Base-by-base conservation (phyloP, 768 basidiomycete species). In the Tricholomella constricta region DNA sequence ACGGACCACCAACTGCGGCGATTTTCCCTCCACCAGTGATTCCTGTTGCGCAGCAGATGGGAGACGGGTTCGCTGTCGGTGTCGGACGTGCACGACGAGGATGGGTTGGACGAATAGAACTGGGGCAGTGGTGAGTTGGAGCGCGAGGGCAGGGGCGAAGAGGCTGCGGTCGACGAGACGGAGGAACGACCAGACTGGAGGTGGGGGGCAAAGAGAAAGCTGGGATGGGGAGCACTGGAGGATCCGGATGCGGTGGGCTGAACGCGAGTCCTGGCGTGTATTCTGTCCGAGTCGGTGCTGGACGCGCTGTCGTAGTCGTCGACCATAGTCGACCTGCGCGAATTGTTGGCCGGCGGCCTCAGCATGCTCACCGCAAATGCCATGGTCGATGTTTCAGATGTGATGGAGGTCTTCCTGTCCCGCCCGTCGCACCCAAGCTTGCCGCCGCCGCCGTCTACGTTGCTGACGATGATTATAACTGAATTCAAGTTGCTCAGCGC, bases 81-180 rank as follows among this genome's bases (percentile, higher is more conserved):
- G 58, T 88, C 85, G 20, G 83, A 85, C 15, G 74, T 69, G 60
- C 78, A 83, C 27, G 81, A 79, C 6, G 82, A 81, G 31, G 81
- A 72, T 19, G 71, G 72, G 54, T 73, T 70, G 10, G 76, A 72
- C 32, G 79, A 67, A 62, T 78, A 77, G 58, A 81, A 81, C 46
- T 78, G 76, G 32, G 82, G 80, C 10, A 79, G 68, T 6, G 86
- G 88, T 0, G 88, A 88, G 12, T 75, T 61, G 11, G 81, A 72
- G 44, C 86, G 82, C 8, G 88, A 86, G n/a, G 79, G 80, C 12
- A 80, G 55, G n/a, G 87, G 83, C 1, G 85, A 79, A 12, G 76
- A 70, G 27, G 72, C 60, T 17, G 77, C 67, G 25, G 76, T 77
- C 2, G 77, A 76, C 15, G 71, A 72, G 48, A 66, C 56, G 49